Evolutionary conservation across 805 yeast genomes (phyloP).

Genomic region (Huiozyma sinensis): DNA sequence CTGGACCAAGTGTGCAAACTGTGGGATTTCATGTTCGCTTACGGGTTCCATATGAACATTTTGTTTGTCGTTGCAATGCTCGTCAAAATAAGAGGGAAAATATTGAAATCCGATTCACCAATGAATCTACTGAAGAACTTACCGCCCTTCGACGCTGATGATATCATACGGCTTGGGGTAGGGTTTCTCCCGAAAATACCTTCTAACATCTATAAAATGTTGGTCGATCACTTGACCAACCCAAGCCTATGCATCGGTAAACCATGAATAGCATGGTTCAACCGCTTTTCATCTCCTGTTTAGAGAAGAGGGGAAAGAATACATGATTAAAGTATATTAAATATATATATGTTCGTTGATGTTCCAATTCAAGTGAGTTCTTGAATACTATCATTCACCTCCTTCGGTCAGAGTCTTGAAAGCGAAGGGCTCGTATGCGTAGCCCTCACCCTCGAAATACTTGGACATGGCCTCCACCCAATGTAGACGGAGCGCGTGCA

Average conservation of each 20-base stretch:
- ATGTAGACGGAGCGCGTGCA: constrained; percentile 94
- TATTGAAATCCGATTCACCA: constrained; percentile 51
- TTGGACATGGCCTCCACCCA: constrained; percentile 99
- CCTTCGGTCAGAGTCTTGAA: constrained; percentile 30
- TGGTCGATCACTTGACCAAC: constrained; percentile 24
- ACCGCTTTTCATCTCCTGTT: too few relatives aligned
- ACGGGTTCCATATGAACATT: constrained; percentile 81
- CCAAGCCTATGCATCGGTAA: constrained; percentile 6
- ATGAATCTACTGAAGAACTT: constrained; percentile 58
- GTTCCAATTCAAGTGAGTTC: background rate
- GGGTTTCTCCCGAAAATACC: constrained; percentile 74
- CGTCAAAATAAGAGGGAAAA: constrained; percentile 50
- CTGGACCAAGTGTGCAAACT: constrained; percentile 59
- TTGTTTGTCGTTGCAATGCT: constrained; percentile 72
- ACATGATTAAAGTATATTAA: background rate
- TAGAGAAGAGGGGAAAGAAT: too few relatives aligned
- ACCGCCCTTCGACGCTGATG: constrained; percentile 61
- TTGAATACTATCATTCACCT: background rate
- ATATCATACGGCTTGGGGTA: constrained; percentile 65
- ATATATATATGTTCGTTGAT: background rate
- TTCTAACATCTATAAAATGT: constrained; percentile 38
- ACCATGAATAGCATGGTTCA: too few relatives aligned
- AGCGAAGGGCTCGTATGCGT: constrained; percentile 79
- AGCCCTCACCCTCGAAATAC: constrained; percentile 95
- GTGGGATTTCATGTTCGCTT: constrained; percentile 89